A percentile compares a stretch with the other conserved stretches of the same genome.
These are phyloP conservation scores for Selaginella tamariscina DNA, from an alignment of 75 land plant genomes.

Conservation along the genomic window DNA sequence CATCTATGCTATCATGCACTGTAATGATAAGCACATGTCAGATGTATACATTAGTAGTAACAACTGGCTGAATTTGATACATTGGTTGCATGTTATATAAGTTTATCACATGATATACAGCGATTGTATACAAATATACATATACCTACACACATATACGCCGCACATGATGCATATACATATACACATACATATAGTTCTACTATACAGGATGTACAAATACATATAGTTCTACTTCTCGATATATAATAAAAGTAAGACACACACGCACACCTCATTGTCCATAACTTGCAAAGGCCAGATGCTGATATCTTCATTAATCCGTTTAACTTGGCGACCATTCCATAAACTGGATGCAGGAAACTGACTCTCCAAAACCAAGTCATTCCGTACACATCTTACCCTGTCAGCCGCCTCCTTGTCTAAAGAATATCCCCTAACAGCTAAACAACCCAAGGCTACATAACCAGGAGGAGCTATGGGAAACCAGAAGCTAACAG, in stretches of 20 bases:
- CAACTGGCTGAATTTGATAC: too few relatives aligned
- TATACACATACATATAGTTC: too few relatives aligned
- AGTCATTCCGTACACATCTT: slow-evolving; percentile 75
- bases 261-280: slow-evolving; percentile 29
- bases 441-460: slow-evolving; percentile 80
- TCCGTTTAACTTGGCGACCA: slow-evolving; percentile 32
- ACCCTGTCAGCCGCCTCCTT: slow-evolving; percentile 29
- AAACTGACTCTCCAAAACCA: slow-evolving; percentile 71
- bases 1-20: too few relatives aligned
- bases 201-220: too few relatives aligned
- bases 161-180: too few relatives aligned
- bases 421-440: slow-evolving; percentile 20
- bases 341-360: slow-evolving; percentile 67
- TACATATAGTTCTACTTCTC: too few relatives aligned
- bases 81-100: too few relatives aligned
- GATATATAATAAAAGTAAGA: background rate
- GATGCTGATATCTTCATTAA: slow-evolving; percentile 46
- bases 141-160: too few relatives aligned
- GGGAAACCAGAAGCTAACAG: slow-evolving; percentile 79
- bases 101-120: too few relatives aligned
- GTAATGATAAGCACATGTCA: too few relatives aligned
- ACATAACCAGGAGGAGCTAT: slow-evolving; percentile 86
- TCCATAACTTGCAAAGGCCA: slow-evolving; percentile 50
- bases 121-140: too few relatives aligned
- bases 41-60: too few relatives aligned